Conservation (phyloP, 768 basidiomycete genomes). For the Pisolithus marmoratus region DNA sequence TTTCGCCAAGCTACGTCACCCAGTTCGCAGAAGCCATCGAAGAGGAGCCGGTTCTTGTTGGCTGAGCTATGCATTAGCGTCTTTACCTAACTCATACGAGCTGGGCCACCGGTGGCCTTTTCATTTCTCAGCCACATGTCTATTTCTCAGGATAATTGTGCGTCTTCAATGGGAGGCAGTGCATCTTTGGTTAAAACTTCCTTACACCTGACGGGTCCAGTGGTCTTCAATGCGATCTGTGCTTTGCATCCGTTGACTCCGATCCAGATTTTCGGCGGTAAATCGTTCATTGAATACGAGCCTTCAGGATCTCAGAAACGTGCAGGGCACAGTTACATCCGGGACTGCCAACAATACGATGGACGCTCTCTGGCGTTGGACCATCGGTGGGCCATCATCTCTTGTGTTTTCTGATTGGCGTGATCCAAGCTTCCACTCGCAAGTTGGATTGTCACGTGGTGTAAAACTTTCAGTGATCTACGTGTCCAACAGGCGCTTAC, state of each 20-base stretch:
- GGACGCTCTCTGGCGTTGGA: conserved; percentile 72
- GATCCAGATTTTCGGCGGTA: conserved; percentile 77
- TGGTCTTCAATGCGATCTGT: conserved; percentile 70
- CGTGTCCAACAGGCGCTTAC: conserved; percentile 44
- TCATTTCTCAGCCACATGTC: conserved; percentile 69
- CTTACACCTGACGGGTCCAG: conserved; percentile 44
- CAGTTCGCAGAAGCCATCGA: conserved; percentile 75
- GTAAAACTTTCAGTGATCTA: not conserved
- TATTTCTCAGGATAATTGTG: conserved; percentile 61
- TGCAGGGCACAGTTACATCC: conserved; percentile 67
- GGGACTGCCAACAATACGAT: conserved; percentile 71
- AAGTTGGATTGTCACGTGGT: conserved; percentile 37
- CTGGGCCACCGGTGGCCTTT: conserved; percentile 2
- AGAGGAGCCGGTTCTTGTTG: conserved; percentile 68
- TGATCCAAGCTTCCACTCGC: not conserved
- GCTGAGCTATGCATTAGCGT: conserved; percentile 38
- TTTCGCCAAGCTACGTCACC: not conserved
- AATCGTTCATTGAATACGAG: not conserved
- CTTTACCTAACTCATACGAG: not conserved
- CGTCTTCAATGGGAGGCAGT: conserved; percentile 9
- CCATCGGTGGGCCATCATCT: conserved; percentile 50
- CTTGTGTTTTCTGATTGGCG: not conserved
- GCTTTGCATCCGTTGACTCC: conserved; percentile 68
- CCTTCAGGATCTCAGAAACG: not conserved
- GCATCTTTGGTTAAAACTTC: not conserved